A percentile compares a stretch with the other conserved stretches of the same genome.
Conservation (phyloP, 2,329 filamentous ascomycete genomes). For the Neobulgaria alba region DNA sequence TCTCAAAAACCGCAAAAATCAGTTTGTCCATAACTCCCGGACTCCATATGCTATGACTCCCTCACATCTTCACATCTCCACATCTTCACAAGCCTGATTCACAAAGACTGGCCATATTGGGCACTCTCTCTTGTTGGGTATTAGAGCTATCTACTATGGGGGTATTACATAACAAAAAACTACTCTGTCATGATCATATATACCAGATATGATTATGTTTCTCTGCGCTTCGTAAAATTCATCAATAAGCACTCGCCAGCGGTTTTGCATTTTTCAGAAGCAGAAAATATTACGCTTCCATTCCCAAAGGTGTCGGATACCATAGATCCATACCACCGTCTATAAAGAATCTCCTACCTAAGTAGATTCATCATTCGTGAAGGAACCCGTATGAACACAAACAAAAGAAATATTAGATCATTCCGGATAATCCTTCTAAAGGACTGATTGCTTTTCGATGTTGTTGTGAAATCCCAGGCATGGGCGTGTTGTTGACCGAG, state of each 20-base stretch:
- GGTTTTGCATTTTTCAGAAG: background rate
- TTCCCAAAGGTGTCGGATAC: background rate
- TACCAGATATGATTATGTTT: conserved; percentile 7
- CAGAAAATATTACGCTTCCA: background rate
- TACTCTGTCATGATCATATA: conserved; percentile 14
- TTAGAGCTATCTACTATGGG: conserved; percentile 14
- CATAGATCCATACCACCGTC: conserved; percentile 2
- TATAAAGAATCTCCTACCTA: background rate
- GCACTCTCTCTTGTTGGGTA: no score
- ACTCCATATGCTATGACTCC: no score
- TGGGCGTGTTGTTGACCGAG: conserved; percentile 33
- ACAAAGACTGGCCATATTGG: no score
- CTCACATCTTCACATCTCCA: no score
- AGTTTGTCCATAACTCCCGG: no score
- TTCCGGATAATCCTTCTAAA: conserved; percentile 36
- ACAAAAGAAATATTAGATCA: conserved; percentile 32
- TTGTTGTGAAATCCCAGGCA: conserved; percentile 11
- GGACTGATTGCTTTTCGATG: conserved; percentile 28
- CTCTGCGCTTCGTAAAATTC: conserved; percentile 7
- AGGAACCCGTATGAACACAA: background rate
- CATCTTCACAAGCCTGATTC: no score
- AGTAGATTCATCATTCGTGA: conserved; percentile 1
- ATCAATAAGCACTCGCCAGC: conserved; percentile 7
- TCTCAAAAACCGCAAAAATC: no score
- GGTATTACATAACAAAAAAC: conserved; percentile 10